Evolutionary conservation across 352 stramenopile genomes (phyloP).

Genomic region (Pythium brachiatum): DNA sequence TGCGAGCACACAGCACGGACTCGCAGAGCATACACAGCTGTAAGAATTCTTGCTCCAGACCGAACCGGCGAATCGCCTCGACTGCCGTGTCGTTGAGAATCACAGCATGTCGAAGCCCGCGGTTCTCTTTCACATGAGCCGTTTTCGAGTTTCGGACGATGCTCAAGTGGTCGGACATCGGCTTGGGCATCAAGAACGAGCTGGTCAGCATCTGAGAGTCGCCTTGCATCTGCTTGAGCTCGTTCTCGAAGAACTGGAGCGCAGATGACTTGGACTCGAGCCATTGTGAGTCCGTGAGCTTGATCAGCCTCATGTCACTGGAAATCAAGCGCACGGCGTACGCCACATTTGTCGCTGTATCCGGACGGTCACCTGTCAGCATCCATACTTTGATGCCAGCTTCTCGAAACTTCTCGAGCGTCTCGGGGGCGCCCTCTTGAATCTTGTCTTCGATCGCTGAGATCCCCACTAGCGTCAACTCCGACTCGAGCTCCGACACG

Average conservation of each 20-base stretch:
- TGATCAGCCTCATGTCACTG: slow-evolving; percentile 54
- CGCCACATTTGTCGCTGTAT: slow-evolving; percentile 67
- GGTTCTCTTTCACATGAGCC: neutral
- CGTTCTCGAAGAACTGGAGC: slow-evolving; percentile 27
- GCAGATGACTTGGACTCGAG: slow-evolving; percentile 21
- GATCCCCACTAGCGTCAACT: slow-evolving; percentile 51
- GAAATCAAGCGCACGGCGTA: slow-evolving; percentile 47
- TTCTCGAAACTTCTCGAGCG: slow-evolving; percentile 53
- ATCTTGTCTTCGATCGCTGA: slow-evolving; percentile 72
- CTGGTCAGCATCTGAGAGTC: neutral
- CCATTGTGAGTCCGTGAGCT: slow-evolving; percentile 32
- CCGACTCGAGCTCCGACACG: slow-evolving; percentile 43
- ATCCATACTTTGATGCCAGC: slow-evolving; percentile 79
- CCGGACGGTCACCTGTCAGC: slow-evolving; percentile 59
- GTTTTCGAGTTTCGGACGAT: neutral
- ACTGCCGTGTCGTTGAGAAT: slow-evolving; percentile 52
- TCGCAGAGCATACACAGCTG: slow-evolving; percentile 75
- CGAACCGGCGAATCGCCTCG: slow-evolving; percentile 28
- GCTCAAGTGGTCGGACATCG: neutral
- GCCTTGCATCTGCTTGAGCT: slow-evolving; percentile 19
- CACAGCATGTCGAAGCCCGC: slow-evolving; percentile 28
- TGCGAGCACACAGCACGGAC: slow-evolving; percentile 94
- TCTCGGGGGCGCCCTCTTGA: slow-evolving; percentile 51
- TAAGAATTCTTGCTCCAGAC: slow-evolving; percentile 47
- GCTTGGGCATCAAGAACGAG: neutral